A percentile compares a stretch with the other conserved stretches of the same genome.
These are phyloP conservation scores for Actinomortierella wolfii DNA, from an alignment of 371 early-diverging fungal genomes.

Conservation along the genomic window DNA sequence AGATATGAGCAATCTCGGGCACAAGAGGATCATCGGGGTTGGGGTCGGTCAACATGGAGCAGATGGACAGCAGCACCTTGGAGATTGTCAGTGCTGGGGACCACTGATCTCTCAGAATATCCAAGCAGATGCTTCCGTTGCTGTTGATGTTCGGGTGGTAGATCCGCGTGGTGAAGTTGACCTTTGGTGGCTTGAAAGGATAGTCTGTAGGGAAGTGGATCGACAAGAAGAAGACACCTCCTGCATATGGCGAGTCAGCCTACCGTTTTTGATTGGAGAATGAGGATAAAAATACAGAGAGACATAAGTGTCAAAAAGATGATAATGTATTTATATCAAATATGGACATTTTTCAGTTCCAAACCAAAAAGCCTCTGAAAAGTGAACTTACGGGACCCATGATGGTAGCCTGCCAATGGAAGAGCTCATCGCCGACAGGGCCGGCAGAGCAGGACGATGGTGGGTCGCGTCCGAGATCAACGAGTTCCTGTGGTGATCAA, in stretches of 20 bases:
- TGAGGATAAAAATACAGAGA: background rate
- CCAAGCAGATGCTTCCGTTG: constrained; percentile 98
- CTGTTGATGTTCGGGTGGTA: constrained; percentile 99
- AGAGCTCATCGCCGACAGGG: constrained; percentile 86
- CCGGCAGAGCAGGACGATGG: constrained; percentile 95
- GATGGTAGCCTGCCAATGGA: constrained; percentile 97
- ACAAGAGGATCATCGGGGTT: constrained; percentile 88
- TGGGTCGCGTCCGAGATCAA: constrained; percentile 95
- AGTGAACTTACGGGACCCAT: constrained; percentile 88
- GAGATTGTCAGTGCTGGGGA: constrained; percentile 98
- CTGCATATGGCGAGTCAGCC: constrained; percentile 68
- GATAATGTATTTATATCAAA: background rate
- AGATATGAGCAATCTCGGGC: constrained; percentile 96
- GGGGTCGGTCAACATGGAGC: constrained; percentile 98
- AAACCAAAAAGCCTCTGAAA: background rate
- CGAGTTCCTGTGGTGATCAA: constrained; percentile 76
- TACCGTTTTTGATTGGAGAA: too few species aligned
- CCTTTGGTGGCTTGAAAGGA: constrained; percentile 99
- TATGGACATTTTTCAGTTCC: background rate
- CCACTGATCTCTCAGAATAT: constrained; percentile 99
- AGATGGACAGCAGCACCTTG: constrained; percentile 96
- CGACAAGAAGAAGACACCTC: constrained; percentile 96
- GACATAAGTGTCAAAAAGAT: background rate
- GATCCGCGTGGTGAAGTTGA: constrained; percentile 96
- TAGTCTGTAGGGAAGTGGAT: constrained; percentile 99